Evolutionary conservation across 306 rosid species (phyloP).

Genomic region (Cyclanthera cordifolia): DNA sequence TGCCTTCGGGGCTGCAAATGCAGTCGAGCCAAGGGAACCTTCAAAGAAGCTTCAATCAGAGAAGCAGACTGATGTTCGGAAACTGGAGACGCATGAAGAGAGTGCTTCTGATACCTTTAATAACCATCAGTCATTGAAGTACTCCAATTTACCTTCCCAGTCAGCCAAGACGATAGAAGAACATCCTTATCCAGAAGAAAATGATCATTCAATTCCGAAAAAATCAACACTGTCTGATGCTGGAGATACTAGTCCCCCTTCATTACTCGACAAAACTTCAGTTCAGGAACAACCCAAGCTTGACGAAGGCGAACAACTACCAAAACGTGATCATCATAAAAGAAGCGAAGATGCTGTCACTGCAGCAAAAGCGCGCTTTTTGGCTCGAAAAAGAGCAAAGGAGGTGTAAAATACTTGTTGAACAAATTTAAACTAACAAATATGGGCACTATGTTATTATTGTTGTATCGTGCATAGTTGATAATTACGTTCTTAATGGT

Average conservation of each 20-base stretch:
- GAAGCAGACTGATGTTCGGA: conserved; percentile 14
- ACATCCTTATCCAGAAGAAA: conserved; percentile 22
- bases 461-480: background rate
- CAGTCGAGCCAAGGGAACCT: conserved; percentile 27
- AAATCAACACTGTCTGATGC: conserved; percentile 20
- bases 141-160: conserved; percentile 19
- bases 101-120: conserved; percentile 17
- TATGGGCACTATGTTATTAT: background rate
- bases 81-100: conserved; percentile 17
- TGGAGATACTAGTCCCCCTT: conserved; percentile 6
- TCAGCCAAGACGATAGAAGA: conserved; percentile 21
- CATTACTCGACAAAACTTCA: conserved; percentile 18
- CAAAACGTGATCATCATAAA: conserved; percentile 51
- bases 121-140: conserved; percentile 14
- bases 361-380: conserved; percentile 71
- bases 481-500: background rate
- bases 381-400: conserved; percentile 62
- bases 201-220: conserved; percentile 21
- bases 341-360: conserved; percentile 54
- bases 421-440: background rate
- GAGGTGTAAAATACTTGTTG: conserved; percentile 18
- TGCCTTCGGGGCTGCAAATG: conserved; percentile 53
- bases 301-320: conserved; percentile 27
- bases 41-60: conserved; percentile 23
- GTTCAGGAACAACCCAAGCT: conserved; percentile 30